These are phyloP conservation scores for Debaryomyces prosopidis DNA, from an alignment of 805 yeast species.

Conservation along the genomic window DNA sequence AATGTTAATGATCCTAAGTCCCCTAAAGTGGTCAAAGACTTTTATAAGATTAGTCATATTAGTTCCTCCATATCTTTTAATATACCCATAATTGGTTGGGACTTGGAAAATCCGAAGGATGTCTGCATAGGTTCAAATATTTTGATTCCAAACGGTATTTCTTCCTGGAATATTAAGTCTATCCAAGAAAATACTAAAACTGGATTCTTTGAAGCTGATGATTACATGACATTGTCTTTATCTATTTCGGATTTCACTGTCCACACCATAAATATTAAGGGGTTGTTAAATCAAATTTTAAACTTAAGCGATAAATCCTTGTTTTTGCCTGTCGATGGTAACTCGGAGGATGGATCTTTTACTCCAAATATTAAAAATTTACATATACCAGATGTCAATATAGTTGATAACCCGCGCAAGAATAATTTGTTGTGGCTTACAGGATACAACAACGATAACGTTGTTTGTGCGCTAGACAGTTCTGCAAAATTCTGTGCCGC, in stretches of 20 bases:
- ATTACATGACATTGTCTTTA: conserved; percentile 32
- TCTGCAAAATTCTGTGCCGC: conserved; percentile 26
- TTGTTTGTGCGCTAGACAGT: conserved; percentile 29
- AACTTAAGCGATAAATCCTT: conserved; percentile 11
- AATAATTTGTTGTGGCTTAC: neutral
- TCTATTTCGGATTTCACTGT: conserved; percentile 41
- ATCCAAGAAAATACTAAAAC: conserved; percentile 9
- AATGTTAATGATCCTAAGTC: conserved; percentile 1
- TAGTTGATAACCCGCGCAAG: neutral
- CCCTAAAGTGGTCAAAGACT: conserved; percentile 10
- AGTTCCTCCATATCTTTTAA: conserved; percentile 31
- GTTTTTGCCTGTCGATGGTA: neutral
- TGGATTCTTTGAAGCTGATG: conserved; percentile 13
- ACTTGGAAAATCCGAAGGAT: conserved; percentile 17
- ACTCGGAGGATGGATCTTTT: neutral
- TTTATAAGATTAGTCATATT: conserved; percentile 28
- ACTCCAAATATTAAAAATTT: neutral
- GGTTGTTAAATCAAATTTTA: conserved; percentile 24
- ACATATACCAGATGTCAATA: conserved; percentile 1
- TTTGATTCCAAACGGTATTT: conserved; percentile 37
- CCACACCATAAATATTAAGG: conserved; percentile 32
- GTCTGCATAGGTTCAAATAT: conserved; percentile 30
- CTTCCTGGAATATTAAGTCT: conserved; percentile 20
- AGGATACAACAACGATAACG: conserved; percentile 25
- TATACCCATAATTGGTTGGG: conserved; percentile 31